phyloP scores from a whole-genome alignment of 106 monocot species.

The Chionographis japonica region DNA sequence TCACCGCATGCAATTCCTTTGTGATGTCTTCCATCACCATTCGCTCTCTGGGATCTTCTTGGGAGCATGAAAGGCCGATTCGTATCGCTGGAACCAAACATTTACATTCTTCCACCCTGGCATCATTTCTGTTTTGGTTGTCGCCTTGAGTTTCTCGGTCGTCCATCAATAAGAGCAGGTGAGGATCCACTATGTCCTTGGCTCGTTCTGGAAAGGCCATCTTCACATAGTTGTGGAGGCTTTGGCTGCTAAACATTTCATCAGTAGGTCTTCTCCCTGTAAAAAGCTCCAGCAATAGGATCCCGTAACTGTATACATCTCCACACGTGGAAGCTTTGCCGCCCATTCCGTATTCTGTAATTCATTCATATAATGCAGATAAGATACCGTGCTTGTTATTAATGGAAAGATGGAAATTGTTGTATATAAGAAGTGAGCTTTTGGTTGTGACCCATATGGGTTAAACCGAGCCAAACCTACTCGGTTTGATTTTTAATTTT shows the following conservation, averaged over 20 bases:
- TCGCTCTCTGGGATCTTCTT: conserved; percentile 3
- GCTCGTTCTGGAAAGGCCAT: conserved; percentile 8
- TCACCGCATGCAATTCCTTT: conserved; percentile 5
- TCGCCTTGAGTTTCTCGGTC: background rate
- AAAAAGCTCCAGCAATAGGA: conserved; percentile 24
- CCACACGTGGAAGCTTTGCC: conserved; percentile 14
- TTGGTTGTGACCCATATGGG: too few species aligned
- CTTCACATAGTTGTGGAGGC: conserved; percentile 16
- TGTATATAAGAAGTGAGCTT: too few species aligned
- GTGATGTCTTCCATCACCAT: conserved; percentile 10
- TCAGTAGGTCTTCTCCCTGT: conserved; percentile 26
- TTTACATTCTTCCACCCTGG: background rate
- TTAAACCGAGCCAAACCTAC: too few species aligned
- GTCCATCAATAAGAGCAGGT: background rate
- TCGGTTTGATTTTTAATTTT: too few species aligned
- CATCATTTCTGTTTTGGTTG: background rate
- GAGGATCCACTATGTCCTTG: conserved; percentile 5
- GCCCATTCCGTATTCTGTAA: conserved; percentile 22
- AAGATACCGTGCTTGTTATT: background rate
- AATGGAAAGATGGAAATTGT: background rate
- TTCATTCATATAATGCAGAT: background rate
- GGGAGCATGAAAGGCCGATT: conserved; percentile 10
- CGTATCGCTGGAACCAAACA: conserved; percentile 10
- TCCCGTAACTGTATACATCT: conserved; percentile 34
- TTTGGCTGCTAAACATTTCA: conserved; percentile 1